Percentiles rank a stretch among this genome's conserved stretches.
Evolutionary conservation across 2,329 filamentous ascomycete genomes (phyloP).

Genomic region (Herpomyces periplanetae): DNA sequence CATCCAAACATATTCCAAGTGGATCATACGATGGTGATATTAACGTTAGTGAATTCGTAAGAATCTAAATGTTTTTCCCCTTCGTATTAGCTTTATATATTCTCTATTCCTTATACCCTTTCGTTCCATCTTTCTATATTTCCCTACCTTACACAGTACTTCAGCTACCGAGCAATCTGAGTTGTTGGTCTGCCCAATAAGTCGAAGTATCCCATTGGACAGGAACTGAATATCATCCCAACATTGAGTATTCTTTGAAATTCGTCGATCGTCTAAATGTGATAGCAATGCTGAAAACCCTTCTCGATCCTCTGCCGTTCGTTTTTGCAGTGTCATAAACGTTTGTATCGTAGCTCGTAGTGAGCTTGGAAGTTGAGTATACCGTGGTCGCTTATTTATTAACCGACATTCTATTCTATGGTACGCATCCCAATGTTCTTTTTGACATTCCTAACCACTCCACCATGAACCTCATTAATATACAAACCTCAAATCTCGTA

Average conservation of each 20-base stretch:
- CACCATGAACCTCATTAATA: constrained; percentile 1
- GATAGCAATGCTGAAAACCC: too few relatives aligned
- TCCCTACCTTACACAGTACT: constrained; percentile 2
- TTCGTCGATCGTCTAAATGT: too few relatives aligned
- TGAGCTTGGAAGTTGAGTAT: constrained; percentile 8
- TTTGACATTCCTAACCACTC: constrained; percentile 1
- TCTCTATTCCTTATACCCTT: constrained; percentile 1
- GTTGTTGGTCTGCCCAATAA: background rate
- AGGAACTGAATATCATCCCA: constrained; percentile 7
- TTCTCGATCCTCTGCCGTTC: too few relatives aligned
- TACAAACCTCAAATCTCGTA: too few relatives aligned
- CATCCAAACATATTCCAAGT: constrained; percentile 17
- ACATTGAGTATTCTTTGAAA: constrained; percentile 10
- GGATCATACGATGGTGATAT: constrained; percentile 15
- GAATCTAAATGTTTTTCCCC: constrained; percentile 8
- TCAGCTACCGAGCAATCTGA: background rate
- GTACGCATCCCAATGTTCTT: background rate
- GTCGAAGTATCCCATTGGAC: background rate
- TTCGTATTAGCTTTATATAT: constrained; percentile 2
- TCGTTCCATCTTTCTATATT: constrained; percentile 2
- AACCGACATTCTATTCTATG: constrained; percentile 1
- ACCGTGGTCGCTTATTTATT: constrained; percentile 1
- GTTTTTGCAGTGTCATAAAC: constrained; percentile 9
- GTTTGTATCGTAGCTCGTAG: constrained; percentile 9
- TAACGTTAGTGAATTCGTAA: constrained; percentile 18